Evolutionary conservation across 441 rosid species (phyloP), one percentile per base, ranked within the genome.

Genomic region (Erodium moschatum): DNA sequence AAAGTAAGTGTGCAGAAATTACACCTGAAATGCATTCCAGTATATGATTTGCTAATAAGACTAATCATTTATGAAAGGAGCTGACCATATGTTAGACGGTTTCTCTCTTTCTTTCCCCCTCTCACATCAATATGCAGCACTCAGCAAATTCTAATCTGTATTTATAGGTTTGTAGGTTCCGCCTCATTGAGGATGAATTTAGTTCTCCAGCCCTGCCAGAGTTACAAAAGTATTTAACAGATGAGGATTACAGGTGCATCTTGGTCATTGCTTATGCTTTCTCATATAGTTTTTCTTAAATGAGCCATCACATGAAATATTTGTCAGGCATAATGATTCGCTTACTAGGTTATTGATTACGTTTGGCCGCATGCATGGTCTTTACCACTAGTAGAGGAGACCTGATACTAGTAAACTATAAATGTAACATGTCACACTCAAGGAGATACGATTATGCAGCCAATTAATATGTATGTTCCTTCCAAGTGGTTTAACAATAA

Each of bases 121-220:
- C 60, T 54, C 8, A 16, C 15, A n/a, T 54, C 20, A 6, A 18
- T 8, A 54, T 18, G 24, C 15, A n/a, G 60, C 20, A 20, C 19
- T 54, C 20, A 74, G 60, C 50, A 38, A 19, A 48, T 67, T 69
- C 40, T 69, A 24, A 74, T 71, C 65, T 71, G 72, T 18, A 69
- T 35, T 70, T 81, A 78, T 82, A 94, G 98, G 87, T 94, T 52
- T 89, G 96, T 81, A 81, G 97, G 76, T 87, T 79, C 72, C 89
- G 86, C 60, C 80, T 52, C 66, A 52, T 94, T 64, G 94, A 89
- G 74, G 97, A 94, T 67, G 97, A 91, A 82, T 83, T 87, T 79
- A 81, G 69, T 67, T 85, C 82, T 72, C 97, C 97, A 63, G 80
- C 85, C 62, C 50, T 81, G 52, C 29, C 89, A 15, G 89, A 89